Evolutionary conservation across 140 eudicot genomes (phyloP), one percentile per base, ranked within the genome.

Genomic region (Senecio squalidus): DNA sequence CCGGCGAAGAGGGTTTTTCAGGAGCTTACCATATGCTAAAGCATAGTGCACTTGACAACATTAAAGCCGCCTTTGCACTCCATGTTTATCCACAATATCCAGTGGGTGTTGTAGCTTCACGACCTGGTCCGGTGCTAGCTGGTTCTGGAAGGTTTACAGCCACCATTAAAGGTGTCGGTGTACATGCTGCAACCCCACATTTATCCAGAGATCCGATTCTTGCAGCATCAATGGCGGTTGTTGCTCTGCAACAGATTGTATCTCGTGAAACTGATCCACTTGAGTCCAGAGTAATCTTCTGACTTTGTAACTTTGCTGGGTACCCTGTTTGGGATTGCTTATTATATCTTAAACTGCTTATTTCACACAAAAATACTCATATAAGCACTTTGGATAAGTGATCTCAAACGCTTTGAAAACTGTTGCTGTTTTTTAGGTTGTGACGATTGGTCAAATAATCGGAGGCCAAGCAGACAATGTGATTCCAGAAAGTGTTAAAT

Each of bases 1-100:
- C 97, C 10, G 95, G 80, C 0, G 97, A 90, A 76, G 95, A 90
- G 82, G 97, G 95, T 55, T 75, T 55, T 41, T 84, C 90, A 21
- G 95, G 97, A 27, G 95, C 91, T 45, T 76, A 83, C 64, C 79
- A 81, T 66, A 78, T 86, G 95, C 64, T 90, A 56, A 67, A 85
- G 60, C 77, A 83, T n/a, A 78, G 86, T 55, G 86, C 78, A 47
- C 75, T 90, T 41, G 91, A 86, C 15, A 66, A 80, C 53, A 70
- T 90, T 47, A 39, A 77, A 68, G 94, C 90, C 49, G 86, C 84
- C 26, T 90, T 90, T 72, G 88, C 73, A 43, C 56, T 90, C 24
- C 98, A 90, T 43, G 94, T 90, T 54, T 38, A 46, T 1, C 98
- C 98, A 6, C 13, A 16, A 1, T 9, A 49, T 52, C 83, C 90